These are phyloP conservation scores for Bipolaris zeicola DNA, from an alignment of 2,329 filamentous ascomycete genomes.

Conservation along the genomic window DNA sequence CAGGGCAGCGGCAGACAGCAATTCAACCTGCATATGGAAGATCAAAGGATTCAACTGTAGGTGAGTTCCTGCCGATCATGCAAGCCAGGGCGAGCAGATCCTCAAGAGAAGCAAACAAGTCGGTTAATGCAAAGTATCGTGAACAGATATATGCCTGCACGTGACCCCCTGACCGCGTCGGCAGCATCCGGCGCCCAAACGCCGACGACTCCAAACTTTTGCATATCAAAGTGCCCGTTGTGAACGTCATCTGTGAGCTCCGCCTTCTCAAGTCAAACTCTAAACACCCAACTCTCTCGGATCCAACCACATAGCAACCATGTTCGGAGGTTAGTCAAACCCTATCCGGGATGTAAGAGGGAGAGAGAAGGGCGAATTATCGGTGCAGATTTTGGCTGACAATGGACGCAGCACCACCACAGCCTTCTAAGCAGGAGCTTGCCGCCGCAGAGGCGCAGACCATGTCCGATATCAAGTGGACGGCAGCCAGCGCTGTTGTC, in stretches of 20 bases:
- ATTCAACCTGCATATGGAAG: background rate
- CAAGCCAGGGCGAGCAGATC: background rate
- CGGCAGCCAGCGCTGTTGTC: conserved; percentile 67
- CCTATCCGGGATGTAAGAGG: background rate
- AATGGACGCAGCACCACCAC: conserved; percentile 65
- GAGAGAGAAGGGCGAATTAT: background rate
- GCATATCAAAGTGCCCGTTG: conserved; percentile 1
- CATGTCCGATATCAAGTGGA: conserved; percentile 68
- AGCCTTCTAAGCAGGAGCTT: conserved; percentile 72
- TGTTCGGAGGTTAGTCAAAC: conserved; percentile 62
- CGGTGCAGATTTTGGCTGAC: conserved; percentile 11
- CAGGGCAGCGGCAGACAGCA: background rate
- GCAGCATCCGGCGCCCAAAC: conserved; percentile 4
- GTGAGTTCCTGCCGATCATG: background rate
- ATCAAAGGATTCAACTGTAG: background rate
- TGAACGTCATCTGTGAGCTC: conserved; percentile 11
- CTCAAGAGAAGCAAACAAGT: background rate
- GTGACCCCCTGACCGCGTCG: conserved; percentile 5
- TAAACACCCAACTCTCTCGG: conserved; percentile 1
- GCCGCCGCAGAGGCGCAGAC: conserved; percentile 67
- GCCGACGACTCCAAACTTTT: conserved; percentile 16
- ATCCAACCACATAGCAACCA: background rate
- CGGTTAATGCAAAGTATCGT: background rate
- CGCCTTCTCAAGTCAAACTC: conserved; percentile 3
- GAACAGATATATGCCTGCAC: conserved; percentile 1